phyloP scores from a whole-genome alignment of 768 basidiomycete species.

The Boletales sp. region DNA sequence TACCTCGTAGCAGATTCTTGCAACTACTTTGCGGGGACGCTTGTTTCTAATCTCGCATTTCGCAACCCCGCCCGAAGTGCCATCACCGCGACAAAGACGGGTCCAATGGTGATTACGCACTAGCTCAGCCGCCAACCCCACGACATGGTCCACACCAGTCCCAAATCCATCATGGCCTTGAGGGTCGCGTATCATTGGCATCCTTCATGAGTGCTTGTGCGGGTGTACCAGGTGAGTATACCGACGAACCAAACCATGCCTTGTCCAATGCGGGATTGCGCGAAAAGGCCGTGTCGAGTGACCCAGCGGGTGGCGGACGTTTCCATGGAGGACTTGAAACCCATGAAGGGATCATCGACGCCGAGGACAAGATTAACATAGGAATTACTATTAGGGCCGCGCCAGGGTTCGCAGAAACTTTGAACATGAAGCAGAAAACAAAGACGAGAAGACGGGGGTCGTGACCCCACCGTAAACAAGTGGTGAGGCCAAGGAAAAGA shows the following conservation, averaged over 20 bases:
- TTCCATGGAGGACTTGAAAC: slow-evolving; percentile 83
- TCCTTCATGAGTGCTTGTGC: slow-evolving; percentile 84
- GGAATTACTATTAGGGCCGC: slow-evolving; percentile 57
- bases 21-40: slow-evolving; percentile 79
- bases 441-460: slow-evolving; percentile 90
- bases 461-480: slow-evolving; percentile 76
- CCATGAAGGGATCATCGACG: slow-evolving; percentile 70
- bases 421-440: slow-evolving; percentile 77
- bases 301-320: slow-evolving; percentile 72
- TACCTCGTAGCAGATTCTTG: slow-evolving; percentile 82
- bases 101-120: slow-evolving; percentile 82
- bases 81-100: slow-evolving; percentile 76
- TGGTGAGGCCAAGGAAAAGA: slow-evolving; percentile 63
- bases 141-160: slow-evolving; percentile 87
- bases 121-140: slow-evolving; percentile 92
- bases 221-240: slow-evolving; percentile 56
- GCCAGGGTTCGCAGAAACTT: slow-evolving; percentile 69
- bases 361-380: slow-evolving; percentile 74
- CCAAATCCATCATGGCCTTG: slow-evolving; percentile 73
- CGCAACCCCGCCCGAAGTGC: slow-evolving; percentile 63
- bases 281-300: slow-evolving; percentile 46
- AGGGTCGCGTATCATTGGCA: slow-evolving; percentile 88
- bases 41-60: slow-evolving; percentile 79
- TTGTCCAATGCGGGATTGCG: slow-evolving; percentile 78
- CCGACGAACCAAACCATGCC: slow-evolving; percentile 74